These are phyloP conservation scores for Vitis vinifera DNA, from an alignment of 164 flowering plant species.

Conservation along the genomic window ASM3070453v1 NC_081812.1:12890501-12891000, in stretches of 20 bases:
- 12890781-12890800: too few species aligned
- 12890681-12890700: conserved; percentile 19
- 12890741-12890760: background rate
- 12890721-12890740: conserved; percentile 24
- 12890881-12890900: too few species aligned
- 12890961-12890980: too few species aligned
- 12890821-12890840: background rate
- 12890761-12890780: too few species aligned
- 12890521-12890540: too few species aligned
- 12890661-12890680: conserved; percentile 10
- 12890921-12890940: too few species aligned
- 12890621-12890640: background rate
- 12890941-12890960: too few species aligned
- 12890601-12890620: conserved; percentile 5
- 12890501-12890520: too few species aligned
- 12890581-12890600: conserved; percentile 1
- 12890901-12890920: too few species aligned
- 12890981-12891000: too few species aligned
- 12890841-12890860: background rate
- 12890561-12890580: conserved; percentile 4
- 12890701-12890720: conserved; percentile 29
- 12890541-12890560: background rate
- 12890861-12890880: too few species aligned
- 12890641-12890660: conserved; percentile 13
- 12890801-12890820: background rate